phyloP scores from a whole-genome alignment of 305 asterid species.

The Solanum hybrid region DNA sequence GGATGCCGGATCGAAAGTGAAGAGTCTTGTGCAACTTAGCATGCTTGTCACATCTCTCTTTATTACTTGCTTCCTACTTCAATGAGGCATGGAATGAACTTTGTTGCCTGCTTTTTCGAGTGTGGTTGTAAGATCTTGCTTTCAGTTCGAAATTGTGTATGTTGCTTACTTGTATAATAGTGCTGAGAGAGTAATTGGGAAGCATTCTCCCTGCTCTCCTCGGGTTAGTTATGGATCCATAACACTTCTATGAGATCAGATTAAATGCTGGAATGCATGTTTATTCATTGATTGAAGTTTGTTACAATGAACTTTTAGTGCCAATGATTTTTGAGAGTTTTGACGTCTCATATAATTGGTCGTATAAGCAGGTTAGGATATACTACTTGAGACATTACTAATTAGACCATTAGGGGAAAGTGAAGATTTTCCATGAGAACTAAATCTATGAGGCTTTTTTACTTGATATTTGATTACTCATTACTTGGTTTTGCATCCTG shows the following conservation, averaged over 20 bases:
- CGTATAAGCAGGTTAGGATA: neutral
- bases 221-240: neutral
- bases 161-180: neutral
- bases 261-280: neutral
- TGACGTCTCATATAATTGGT: neutral
- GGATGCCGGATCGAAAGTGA: neutral
- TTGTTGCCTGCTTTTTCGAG: neutral
- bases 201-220: neutral
- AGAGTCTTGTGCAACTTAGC: neutral
- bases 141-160: neutral
- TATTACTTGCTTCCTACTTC: neutral
- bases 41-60: neutral
- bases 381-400: neutral
- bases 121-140: neutral
- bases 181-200: neutral
- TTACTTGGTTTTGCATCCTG: neutral
- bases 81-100: neutral
- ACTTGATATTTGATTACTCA: neutral
- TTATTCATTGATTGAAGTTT: neutral
- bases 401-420: neutral
- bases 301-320: neutral
- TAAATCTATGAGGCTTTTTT: neutral
- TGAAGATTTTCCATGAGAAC: neutral
- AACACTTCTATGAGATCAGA: neutral
- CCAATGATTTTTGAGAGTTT: neutral